These are phyloP conservation scores for Blastobotrys ciferrii DNA, from an alignment of 1,139 yeast genomes.

Conservation along the genomic window DNA sequence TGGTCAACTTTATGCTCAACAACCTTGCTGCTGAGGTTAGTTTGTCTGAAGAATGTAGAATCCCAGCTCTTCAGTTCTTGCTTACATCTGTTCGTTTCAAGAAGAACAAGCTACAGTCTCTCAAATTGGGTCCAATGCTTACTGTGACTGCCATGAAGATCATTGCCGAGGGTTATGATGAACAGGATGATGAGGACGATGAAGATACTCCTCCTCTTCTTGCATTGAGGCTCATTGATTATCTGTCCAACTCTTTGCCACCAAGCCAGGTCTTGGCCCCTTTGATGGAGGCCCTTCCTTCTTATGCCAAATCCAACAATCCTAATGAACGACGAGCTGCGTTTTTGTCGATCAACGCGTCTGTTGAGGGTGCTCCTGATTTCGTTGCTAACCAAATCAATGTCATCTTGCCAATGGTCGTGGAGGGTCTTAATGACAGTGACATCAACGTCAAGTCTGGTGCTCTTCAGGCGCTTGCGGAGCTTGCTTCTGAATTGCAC, in stretches of 20 bases:
- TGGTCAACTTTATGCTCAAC: conserved; percentile 64
- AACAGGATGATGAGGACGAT: conserved; percentile 89
- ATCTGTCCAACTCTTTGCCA: conserved; percentile 79
- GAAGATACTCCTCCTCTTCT: conserved; percentile 77
- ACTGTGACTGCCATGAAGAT: conserved; percentile 70
- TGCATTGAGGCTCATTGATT: conserved; percentile 78
- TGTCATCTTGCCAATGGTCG: conserved; percentile 68
- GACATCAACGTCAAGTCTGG: conserved; percentile 78
- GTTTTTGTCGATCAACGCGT: conserved; percentile 74
- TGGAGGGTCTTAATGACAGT: conserved; percentile 76
- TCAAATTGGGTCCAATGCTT: conserved; percentile 79
- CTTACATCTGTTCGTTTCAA: conserved; percentile 76
- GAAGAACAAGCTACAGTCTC: conserved; percentile 49
- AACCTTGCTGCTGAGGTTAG: conserved; percentile 68
- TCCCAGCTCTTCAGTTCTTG: conserved; percentile 80
- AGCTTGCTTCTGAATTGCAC: conserved; percentile 79
- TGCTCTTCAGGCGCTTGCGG: conserved; percentile 78
- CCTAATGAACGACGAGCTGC: conserved; percentile 86
- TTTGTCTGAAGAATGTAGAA: conserved; percentile 78
- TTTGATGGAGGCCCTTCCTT: conserved; percentile 64
- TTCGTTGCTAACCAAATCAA: conserved; percentile 73
- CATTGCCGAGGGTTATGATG: conserved; percentile 71
- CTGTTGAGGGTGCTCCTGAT: conserved; percentile 94
- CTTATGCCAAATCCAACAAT: conserved; percentile 62
- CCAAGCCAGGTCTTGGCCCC: conserved; percentile 89